Evolutionary conservation across 2,329 filamentous ascomycete species (phyloP).

Genomic region (Aspergillus luchuensis): DNA sequence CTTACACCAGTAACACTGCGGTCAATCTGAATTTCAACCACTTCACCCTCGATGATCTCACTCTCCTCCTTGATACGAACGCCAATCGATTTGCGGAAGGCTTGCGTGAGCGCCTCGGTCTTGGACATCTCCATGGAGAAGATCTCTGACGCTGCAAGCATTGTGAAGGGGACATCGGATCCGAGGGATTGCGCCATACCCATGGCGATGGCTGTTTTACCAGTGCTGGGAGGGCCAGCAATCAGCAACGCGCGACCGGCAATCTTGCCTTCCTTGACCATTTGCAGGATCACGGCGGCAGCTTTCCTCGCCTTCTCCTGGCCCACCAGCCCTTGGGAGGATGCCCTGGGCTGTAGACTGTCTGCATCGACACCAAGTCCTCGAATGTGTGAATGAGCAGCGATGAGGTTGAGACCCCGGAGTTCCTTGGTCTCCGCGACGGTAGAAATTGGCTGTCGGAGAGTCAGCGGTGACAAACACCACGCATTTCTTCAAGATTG

Average conservation of each 20-base stretch:
- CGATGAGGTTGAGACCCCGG: conserved; percentile 93
- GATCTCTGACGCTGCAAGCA: conserved; percentile 92
- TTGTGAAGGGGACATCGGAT: conserved; percentile 92
- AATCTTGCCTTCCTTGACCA: conserved; percentile 99
- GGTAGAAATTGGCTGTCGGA: conserved; percentile 66
- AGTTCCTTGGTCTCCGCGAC: conserved; percentile 95
- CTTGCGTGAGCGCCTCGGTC: conserved; percentile 95
- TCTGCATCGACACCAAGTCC: conserved; percentile 91
- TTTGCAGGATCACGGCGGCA: conserved; percentile 92
- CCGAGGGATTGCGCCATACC: conserved; percentile 97
- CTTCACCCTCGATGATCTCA: conserved; percentile 98
- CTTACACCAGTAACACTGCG: conserved; percentile 83
- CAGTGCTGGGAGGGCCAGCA: conserved; percentile 92
- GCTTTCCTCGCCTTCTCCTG: conserved; percentile 97
- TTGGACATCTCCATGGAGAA: conserved; percentile 99
- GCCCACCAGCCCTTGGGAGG: conserved; percentile 91
- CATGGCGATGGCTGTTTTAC: conserved; percentile 98
- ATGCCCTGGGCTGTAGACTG: conserved; percentile 79
- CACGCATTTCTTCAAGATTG: not conserved
- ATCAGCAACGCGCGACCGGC: conserved; percentile 92
- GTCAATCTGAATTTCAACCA: conserved; percentile 98
- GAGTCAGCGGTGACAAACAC: conserved; percentile 11
- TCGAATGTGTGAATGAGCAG: conserved; percentile 96
- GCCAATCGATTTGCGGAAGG: conserved; percentile 98
- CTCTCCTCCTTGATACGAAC: conserved; percentile 98